A percentile compares a stretch with the other conserved stretches of the same genome.
Evolutionary conservation across 106 monocot genomes (phyloP).

Genomic region (Dendrobium nobile): DNA sequence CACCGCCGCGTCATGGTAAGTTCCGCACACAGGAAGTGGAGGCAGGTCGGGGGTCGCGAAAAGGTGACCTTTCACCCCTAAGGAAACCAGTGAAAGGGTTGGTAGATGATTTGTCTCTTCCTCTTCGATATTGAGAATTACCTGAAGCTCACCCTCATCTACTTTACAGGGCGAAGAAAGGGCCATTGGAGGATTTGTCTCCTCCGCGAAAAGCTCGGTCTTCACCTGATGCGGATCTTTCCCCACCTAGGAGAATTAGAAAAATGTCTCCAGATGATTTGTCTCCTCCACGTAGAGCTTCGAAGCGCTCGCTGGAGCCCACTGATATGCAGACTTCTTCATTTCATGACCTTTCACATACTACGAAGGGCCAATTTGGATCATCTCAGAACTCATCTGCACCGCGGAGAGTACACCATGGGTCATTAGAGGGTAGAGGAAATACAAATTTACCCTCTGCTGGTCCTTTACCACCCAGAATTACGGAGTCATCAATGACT

Average conservation of each 20-base stretch:
- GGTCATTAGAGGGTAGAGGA: background rate
- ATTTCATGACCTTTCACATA: background rate
- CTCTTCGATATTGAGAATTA: background rate
- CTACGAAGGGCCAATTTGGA: background rate
- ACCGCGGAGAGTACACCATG: background rate
- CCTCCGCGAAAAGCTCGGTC: slow-evolving; percentile 2
- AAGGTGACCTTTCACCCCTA: background rate
- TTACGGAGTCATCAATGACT: slow-evolving; percentile 6
- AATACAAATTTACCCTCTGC: background rate
- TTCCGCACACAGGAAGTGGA: background rate
- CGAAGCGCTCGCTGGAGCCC: background rate
- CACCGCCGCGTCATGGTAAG: slow-evolving; percentile 12
- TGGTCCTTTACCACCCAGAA: slow-evolving; percentile 37
- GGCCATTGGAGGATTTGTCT: slow-evolving; percentile 16
- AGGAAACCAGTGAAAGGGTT: background rate
- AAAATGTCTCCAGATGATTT: slow-evolving; percentile 12
- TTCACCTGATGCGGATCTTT: slow-evolving; percentile 7
- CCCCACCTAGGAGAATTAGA: slow-evolving; percentile 21
- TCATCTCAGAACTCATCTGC: background rate
- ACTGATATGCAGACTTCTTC: background rate
- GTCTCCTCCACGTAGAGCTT: slow-evolving; percentile 22
- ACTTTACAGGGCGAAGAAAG: background rate
- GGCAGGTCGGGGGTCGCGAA: background rate
- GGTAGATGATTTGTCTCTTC: slow-evolving; percentile 1
- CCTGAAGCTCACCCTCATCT: background rate